phyloP scores from a whole-genome alignment of 2,329 filamentous ascomycete genomes.

The Bipolaris bicolor region DNA sequence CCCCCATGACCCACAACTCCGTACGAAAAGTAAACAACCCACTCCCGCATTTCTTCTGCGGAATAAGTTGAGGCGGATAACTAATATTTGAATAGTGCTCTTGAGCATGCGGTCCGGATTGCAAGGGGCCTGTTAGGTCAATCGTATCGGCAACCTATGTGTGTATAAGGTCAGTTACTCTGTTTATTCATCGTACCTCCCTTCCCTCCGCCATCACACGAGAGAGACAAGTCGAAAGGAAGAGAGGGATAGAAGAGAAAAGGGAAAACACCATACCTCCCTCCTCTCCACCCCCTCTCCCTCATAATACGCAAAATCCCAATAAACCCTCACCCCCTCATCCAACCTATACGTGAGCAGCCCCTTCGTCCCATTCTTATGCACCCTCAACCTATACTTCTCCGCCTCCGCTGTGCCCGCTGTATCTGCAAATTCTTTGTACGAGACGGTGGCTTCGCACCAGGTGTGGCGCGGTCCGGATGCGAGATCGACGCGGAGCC shows the following conservation, averaged over 20 bases:
- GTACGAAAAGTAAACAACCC: conserved; percentile 21
- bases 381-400: conserved; percentile 23
- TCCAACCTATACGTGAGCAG: conserved; percentile 23
- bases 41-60: conserved; percentile 17
- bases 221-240: too few relatives aligned
- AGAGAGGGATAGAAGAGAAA: not conserved
- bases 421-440: conserved; percentile 17
- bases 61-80: conserved; percentile 11
- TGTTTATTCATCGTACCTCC: too few relatives aligned
- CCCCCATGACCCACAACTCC: conserved; percentile 19
- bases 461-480: conserved; percentile 16
- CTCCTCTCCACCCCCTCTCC: conserved; percentile 5
- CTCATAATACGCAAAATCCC: conserved; percentile 23
- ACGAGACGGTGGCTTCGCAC: conserved; percentile 28
- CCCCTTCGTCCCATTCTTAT: conserved; percentile 28
- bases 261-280: conserved; percentile 6
- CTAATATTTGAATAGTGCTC: conserved; percentile 8
- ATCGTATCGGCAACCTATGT: not conserved
- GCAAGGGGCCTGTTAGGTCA: conserved; percentile 13
- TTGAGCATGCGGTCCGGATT: conserved; percentile 10
- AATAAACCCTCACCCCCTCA: conserved; percentile 18
- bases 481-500: conserved; percentile 15
- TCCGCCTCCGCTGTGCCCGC: not conserved
- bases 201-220: too few relatives aligned
- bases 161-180: not conserved